Percentiles rank a stretch among this genome's conserved stretches.
Evolutionary conservation across 1,284 basidiomycete species (phyloP).

Genomic region (Pseudozyma tsukubaensis): DNA sequence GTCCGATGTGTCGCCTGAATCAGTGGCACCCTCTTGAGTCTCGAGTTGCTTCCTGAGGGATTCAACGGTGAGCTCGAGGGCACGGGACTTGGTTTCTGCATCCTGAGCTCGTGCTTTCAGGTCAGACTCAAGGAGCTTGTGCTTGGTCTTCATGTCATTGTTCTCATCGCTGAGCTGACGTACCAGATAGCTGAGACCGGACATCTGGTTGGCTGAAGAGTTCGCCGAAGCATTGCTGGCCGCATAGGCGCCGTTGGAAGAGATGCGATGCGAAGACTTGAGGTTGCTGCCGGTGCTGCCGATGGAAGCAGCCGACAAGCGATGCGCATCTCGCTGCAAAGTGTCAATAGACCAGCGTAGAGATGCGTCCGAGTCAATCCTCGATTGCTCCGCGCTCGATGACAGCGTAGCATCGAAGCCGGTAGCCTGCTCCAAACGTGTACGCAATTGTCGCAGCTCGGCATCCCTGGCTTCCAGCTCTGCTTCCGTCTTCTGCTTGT

Average conservation of each 20-base stretch:
- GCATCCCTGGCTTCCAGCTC: conserved; percentile 71
- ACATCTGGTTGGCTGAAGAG: conserved; percentile 74
- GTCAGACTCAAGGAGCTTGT: conserved; percentile 75
- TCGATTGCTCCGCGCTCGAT: not conserved
- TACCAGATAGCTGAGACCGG: conserved; percentile 78
- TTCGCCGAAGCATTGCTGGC: conserved; percentile 73
- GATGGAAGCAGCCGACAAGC: conserved; percentile 19
- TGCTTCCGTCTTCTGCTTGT: conserved; percentile 21
- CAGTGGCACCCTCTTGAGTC: conserved; percentile 59
- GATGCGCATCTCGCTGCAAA: conserved; percentile 58
- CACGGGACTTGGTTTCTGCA: conserved; percentile 79
- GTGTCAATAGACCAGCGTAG: conserved; percentile 5
- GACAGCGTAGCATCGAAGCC: conserved; percentile 2
- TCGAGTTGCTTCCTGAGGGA: conserved; percentile 75
- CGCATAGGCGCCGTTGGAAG: conserved; percentile 69
- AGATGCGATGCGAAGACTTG: conserved; percentile 64
- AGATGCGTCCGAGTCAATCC: not conserved
- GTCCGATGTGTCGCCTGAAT: conserved; percentile 64
- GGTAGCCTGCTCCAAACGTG: conserved; percentile 67
- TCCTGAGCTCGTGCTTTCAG: conserved; percentile 78
- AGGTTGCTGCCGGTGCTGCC: conserved; percentile 25
- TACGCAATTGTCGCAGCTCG: conserved; percentile 40
- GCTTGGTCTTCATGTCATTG: conserved; percentile 74
- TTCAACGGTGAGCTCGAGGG: conserved; percentile 81
- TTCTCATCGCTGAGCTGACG: conserved; percentile 87